Percentiles rank a stretch among this genome's conserved stretches.
Evolutionary conservation across 441 rosid genomes (phyloP).

Genomic region (Adansonia gregorii): DNA sequence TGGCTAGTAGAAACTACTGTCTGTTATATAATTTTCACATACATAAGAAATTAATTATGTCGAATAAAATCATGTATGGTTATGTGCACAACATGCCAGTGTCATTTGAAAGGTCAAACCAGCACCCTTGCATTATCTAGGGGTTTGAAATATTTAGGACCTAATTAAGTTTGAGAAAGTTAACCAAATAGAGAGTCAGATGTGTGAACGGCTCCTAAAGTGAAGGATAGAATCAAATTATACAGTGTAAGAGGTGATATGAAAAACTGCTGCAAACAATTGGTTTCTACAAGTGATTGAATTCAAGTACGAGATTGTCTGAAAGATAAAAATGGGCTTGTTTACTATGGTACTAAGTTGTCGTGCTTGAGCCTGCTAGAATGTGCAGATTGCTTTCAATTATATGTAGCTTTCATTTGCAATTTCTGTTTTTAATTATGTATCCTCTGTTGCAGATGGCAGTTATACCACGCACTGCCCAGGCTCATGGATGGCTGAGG

Average conservation of each 20-base stretch:
- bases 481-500: constrained; percentile 98
- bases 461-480: constrained; percentile 79
- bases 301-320: background rate
- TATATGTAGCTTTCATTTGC: background rate
- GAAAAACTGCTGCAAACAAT: background rate
- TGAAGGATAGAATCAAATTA: constrained; percentile 7
- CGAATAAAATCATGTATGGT: background rate
- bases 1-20: background rate
- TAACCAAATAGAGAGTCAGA: background rate
- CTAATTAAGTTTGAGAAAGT: background rate
- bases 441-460: constrained; percentile 72
- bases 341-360: background rate
- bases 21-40: background rate
- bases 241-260: background rate
- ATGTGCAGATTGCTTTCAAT: background rate
- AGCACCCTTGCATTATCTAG: background rate
- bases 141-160: background rate
- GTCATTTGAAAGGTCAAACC: constrained; percentile 1
- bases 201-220: background rate
- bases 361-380: constrained; percentile 1
- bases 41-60: background rate
- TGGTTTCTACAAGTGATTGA: background rate
- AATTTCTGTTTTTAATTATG: constrained; percentile 6
- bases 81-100: background rate
- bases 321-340: constrained; percentile 7